A percentile compares a stretch with the other conserved stretches of the same genome.
Conservation (phyloP, 257 asterid genomes). For the Solanum medicagineum region DNA sequence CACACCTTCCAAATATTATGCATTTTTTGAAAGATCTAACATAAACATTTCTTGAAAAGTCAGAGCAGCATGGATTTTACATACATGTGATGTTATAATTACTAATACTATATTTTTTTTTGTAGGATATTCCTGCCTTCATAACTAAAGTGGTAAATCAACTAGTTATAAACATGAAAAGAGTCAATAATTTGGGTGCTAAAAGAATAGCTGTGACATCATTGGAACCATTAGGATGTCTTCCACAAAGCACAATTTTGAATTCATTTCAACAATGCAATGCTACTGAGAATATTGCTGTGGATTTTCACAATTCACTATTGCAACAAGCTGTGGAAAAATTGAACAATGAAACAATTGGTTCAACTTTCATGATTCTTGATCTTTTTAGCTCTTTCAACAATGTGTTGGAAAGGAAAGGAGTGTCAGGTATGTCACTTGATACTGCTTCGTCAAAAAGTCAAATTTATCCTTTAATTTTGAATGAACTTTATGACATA, state of each 20-base stretch:
- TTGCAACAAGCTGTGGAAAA: slow-evolving; percentile 35
- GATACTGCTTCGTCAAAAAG: neutral
- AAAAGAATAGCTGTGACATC: slow-evolving; percentile 43
- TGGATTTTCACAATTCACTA: slow-evolving; percentile 38
- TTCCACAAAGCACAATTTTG: slow-evolving; percentile 42
- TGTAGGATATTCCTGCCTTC: slow-evolving; percentile 41
- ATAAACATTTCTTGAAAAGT: neutral
- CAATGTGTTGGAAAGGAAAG: slow-evolving; percentile 21
- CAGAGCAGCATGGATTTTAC: neutral
- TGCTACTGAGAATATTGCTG: slow-evolving; percentile 34
- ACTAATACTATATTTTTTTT: neutral
- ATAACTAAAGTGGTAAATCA: slow-evolving; percentile 45
- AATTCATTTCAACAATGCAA: slow-evolving; percentile 55
- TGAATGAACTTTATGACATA: neutral
- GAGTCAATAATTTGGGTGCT: slow-evolving; percentile 37
- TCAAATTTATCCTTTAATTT: neutral
- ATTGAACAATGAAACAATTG: slow-evolving; percentile 34
- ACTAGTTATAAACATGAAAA: slow-evolving; percentile 29
- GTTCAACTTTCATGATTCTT: slow-evolving; percentile 26
- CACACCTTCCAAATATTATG: neutral
- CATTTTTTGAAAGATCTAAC: too few species aligned
- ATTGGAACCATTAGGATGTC: slow-evolving; percentile 74
- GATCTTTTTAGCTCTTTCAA: slow-evolving; percentile 61
- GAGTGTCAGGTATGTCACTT: slow-evolving; percentile 14
- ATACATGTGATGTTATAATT: neutral